Conservation (phyloP, 1,284 basidiomycete genomes). For the Cryptococcus jaspeensis region DNA sequence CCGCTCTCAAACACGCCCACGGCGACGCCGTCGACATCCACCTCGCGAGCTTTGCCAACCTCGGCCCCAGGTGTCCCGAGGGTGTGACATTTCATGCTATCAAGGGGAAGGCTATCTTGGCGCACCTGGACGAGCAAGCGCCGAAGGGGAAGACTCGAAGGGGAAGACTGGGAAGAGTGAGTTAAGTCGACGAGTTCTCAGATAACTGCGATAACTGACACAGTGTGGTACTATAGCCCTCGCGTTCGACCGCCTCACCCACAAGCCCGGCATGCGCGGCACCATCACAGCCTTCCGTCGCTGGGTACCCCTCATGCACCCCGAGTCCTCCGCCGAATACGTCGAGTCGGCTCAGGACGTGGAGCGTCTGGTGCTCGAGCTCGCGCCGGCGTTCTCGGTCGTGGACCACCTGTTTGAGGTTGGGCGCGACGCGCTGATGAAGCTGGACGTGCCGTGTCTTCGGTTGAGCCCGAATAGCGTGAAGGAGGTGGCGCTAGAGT, state of each 20-base stretch:
- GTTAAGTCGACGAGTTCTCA: no score
- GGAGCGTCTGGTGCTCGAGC: slow-evolving; percentile 4
- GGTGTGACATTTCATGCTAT: slow-evolving; percentile 17
- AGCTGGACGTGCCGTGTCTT: slow-evolving; percentile 3
- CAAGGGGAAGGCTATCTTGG: slow-evolving; percentile 10
- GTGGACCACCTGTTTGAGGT: slow-evolving; percentile 15
- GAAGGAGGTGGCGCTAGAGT: slow-evolving; percentile 15
- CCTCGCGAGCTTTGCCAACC: slow-evolving; percentile 12
- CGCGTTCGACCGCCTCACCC: no score
- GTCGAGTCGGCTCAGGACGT: slow-evolving; percentile 10
- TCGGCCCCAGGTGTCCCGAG: slow-evolving; percentile 6
- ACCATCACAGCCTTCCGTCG: no score
- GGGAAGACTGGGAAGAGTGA: no score
- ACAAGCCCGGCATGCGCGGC: no score
- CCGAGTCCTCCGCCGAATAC: slow-evolving; percentile 20
- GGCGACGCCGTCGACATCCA: slow-evolving; percentile 18
- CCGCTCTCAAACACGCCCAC: slow-evolving; percentile 12
- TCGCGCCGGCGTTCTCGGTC: slow-evolving; percentile 20
- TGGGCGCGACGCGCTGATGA: slow-evolving; percentile 17
- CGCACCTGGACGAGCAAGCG: slow-evolving; percentile 1
- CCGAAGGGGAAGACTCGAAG: no score
- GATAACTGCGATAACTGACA: no score
- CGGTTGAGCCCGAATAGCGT: slow-evolving; percentile 22
- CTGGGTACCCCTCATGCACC: slow-evolving; percentile 12
- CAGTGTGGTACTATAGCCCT: no score